Evolutionary conservation across 2,329 filamentous ascomycete species (phyloP), one percentile per base, ranked within the genome.

Genomic region (Coniochaeta sp.): DNA sequence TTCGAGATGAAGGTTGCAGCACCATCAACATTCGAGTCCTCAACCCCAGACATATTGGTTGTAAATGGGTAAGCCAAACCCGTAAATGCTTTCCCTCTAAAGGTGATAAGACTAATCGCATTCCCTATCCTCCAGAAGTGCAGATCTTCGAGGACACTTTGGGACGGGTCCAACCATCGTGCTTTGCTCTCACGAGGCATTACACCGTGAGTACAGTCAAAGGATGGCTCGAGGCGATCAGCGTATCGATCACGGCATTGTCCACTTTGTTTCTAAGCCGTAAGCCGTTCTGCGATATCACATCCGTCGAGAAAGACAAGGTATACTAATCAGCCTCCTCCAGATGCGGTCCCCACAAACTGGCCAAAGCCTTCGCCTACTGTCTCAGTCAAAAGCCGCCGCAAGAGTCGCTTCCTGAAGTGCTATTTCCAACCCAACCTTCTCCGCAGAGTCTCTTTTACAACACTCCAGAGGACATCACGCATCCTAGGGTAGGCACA

Each of bases 131-230:
- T 56, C 36, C 10, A 28, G 58, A 17, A 50, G n/a, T n/a, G 17
- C 52, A 3, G 58, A 54, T 8, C 12, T 59, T 34, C 58, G 24
- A 26, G 24, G 36, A n/a, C 50, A 36, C 17, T 59, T 59, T 40
- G 9, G 36, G 10, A 19, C 22, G 9, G 50, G 47, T 28, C 50
- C 58, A 34, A 22, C 34, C 22, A 59, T 59, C 47, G 52, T 47
- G 8, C 58, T 59, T n/a, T 59, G 58, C 47, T 59, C 58, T 47
- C 58, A 59, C 58, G 50, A 59, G 56, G 50, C 50, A 28, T 54
- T 59, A 38, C 47, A 28, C 24, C 58, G 36, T n/a, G 58, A 59
- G 36, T 56, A 59, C 38, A 24, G 50, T 34, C 19, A 56, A 30
- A 59, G 24, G 19, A 34, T 34, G 19, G 24, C 32, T 28, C 28